A percentile compares a stretch with the other conserved stretches of the same genome.
Evolutionary conservation across 768 basidiomycete genomes (phyloP).

Genomic region (Tulasnella sp.): DNA sequence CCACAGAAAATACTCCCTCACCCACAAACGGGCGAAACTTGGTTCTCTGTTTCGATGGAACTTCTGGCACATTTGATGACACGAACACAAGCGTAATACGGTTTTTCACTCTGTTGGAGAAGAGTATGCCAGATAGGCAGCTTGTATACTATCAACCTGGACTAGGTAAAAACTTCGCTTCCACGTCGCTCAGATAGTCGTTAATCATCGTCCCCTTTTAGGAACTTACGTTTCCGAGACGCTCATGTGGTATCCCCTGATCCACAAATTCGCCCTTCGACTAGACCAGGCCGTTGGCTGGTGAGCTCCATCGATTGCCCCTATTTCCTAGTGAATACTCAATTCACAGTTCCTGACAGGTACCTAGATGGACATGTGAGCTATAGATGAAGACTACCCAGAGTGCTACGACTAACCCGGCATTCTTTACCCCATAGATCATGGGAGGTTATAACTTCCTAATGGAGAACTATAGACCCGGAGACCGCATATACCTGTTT

Average conservation of each 20-base stretch:
- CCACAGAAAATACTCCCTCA: too few relatives aligned
- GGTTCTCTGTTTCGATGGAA: constrained; percentile 20
- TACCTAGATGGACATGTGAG: constrained; percentile 50
- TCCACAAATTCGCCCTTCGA: constrained; percentile 44
- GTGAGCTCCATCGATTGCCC: constrained; percentile 27
- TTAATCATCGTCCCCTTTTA: not conserved
- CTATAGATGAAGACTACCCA: too few relatives aligned
- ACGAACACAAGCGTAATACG: constrained; percentile 57
- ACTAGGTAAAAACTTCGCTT: constrained; percentile 25
- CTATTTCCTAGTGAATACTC: not conserved
- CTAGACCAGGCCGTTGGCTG: constrained; percentile 61
- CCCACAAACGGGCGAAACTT: too few relatives aligned
- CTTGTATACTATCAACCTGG: constrained; percentile 52
- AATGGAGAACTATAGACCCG: constrained; percentile 8
- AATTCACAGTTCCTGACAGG: constrained; percentile 27
- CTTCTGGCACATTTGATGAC: constrained; percentile 11
- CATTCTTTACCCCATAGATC: not conserved
- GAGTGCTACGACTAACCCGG: too few relatives aligned
- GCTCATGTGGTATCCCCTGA: constrained; percentile 48
- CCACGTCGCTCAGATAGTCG: not conserved
- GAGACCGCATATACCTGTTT: constrained; percentile 27
- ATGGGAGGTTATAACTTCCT: constrained; percentile 8
- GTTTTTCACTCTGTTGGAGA: constrained; percentile 54
- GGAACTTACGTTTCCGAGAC: constrained; percentile 2
- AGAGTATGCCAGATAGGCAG: constrained; percentile 41